phyloP scores from a whole-genome alignment of 139 green algal genomes.

The Tetradesmus obliquus region DNA sequence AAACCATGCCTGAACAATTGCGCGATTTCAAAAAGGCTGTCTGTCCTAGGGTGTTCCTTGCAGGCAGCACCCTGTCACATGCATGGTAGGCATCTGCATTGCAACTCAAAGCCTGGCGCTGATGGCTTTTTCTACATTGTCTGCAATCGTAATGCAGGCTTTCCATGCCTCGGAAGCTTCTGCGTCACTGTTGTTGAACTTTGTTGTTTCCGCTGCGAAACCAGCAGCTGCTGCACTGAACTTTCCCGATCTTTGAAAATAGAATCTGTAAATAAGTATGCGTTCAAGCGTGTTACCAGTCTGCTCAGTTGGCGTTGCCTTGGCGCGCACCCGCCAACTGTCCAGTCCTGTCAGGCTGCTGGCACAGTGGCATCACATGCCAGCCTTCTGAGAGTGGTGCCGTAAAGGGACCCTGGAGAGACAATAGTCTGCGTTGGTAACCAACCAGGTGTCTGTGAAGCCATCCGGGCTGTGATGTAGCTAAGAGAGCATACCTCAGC shows the following conservation, averaged over 20 bases:
- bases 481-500: too few species aligned
- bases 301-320: background rate
- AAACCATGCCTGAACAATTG: background rate
- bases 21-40: background rate
- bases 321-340: background rate
- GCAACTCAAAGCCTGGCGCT: background rate
- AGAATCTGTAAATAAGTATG: background rate
- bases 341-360: background rate
- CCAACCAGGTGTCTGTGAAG: too few species aligned
- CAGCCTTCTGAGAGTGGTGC: too few species aligned
- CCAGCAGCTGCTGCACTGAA: background rate
- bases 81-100: background rate
- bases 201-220: background rate
- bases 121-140: background rate
- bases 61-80: background rate
- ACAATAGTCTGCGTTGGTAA: too few species aligned
- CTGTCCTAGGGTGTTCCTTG: background rate
- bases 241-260: background rate
- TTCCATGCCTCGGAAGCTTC: too few species aligned
- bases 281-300: too few species aligned
- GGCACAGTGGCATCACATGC: too few species aligned
- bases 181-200: background rate
- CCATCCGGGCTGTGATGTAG: too few species aligned
- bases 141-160: background rate
- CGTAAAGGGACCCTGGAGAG: too few species aligned